Percentiles rank a stretch among this genome's conserved stretches.
Conservation (phyloP, 2,329 filamentous ascomycete genomes). For the Dothideomycetes sp. region DNA sequence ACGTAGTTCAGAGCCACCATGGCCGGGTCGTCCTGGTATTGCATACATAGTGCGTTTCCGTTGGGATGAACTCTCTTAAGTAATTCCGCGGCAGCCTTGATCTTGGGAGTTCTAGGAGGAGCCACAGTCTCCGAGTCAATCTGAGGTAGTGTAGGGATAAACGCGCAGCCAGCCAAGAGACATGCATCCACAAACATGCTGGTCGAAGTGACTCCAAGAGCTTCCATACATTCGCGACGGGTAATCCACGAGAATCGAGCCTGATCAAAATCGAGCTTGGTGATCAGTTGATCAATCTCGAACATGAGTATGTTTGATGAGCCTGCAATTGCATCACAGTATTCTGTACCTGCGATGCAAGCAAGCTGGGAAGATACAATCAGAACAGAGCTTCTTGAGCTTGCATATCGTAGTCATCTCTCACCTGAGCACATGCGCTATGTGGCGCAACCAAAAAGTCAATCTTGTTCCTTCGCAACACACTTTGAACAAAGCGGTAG, state of each 20-base stretch:
- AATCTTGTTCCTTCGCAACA: constrained; percentile 59
- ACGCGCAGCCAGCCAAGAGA: constrained; percentile 72
- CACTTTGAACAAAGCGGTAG: constrained; percentile 65
- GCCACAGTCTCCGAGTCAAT: constrained; percentile 42
- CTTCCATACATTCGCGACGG: constrained; percentile 61
- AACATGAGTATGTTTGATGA: constrained; percentile 80
- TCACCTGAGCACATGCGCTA: constrained; percentile 76
- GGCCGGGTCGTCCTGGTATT: constrained; percentile 68
- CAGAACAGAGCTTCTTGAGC: not conserved
- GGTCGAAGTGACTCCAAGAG: constrained; percentile 54
- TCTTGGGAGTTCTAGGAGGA: constrained; percentile 34
- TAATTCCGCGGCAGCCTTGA: constrained; percentile 70
- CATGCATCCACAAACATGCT: constrained; percentile 75
- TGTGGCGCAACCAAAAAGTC: constrained; percentile 79
- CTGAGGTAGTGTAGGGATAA: constrained; percentile 69
- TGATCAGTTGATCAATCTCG: constrained; percentile 69
- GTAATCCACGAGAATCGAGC: constrained; percentile 54
- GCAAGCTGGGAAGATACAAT: constrained; percentile 20
- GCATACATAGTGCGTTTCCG: constrained; percentile 61
- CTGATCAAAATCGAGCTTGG: constrained; percentile 56
- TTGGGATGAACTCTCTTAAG: constrained; percentile 57
- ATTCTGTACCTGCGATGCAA: constrained; percentile 35
- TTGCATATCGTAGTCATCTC: constrained; percentile 22
- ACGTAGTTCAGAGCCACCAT: constrained; percentile 65
- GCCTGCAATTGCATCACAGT: constrained; percentile 67